Evolutionary conservation across 305 asterid genomes (phyloP).

Genomic region (Andrographis paniculata): DNA sequence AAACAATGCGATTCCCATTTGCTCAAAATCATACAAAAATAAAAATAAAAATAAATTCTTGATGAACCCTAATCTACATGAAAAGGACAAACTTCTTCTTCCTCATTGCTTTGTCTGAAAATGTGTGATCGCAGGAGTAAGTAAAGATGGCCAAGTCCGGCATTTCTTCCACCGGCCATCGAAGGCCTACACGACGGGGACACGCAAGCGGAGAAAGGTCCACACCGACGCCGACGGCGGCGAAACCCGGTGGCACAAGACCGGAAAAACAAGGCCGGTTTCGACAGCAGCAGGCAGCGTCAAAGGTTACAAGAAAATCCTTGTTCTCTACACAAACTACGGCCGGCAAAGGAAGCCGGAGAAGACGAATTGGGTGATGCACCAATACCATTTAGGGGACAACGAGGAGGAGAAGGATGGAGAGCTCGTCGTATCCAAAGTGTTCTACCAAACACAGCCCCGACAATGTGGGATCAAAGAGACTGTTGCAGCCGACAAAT

Average conservation of each 20-base stretch:
- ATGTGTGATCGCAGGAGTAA: too few relatives aligned
- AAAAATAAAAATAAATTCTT: too few relatives aligned
- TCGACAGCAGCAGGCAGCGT: conserved; percentile 21
- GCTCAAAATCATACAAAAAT: too few relatives aligned
- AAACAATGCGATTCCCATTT: too few relatives aligned
- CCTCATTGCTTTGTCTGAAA: too few relatives aligned
- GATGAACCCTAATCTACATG: too few relatives aligned
- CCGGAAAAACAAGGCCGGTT: conserved; percentile 80
- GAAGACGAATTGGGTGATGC: conserved; percentile 77
- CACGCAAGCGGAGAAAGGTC: conserved; percentile 80
- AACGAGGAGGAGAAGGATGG: conserved; percentile 69
- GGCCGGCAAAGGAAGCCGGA: conserved; percentile 68
- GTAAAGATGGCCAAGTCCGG: conserved; percentile 72
- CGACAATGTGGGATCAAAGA: conserved; percentile 45
- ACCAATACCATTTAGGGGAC: conserved; percentile 64
- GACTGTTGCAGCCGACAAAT: conserved; percentile 1
- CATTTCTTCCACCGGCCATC: conserved; percentile 95
- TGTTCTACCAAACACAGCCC: conserved; percentile 90
- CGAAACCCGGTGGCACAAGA: conserved; percentile 93
- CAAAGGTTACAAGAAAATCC: conserved; percentile 61
- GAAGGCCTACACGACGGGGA: conserved; percentile 85
- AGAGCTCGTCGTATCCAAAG: conserved; percentile 62
- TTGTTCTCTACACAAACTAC: conserved; percentile 65
- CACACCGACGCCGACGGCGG: conserved; percentile 69
- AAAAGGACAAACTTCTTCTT: too few relatives aligned